Percentiles rank a stretch among this genome's conserved stretches.
phyloP scores from a whole-genome alignment of 192 early-diverging fungal genomes.

The Backusella australiensis region DNA sequence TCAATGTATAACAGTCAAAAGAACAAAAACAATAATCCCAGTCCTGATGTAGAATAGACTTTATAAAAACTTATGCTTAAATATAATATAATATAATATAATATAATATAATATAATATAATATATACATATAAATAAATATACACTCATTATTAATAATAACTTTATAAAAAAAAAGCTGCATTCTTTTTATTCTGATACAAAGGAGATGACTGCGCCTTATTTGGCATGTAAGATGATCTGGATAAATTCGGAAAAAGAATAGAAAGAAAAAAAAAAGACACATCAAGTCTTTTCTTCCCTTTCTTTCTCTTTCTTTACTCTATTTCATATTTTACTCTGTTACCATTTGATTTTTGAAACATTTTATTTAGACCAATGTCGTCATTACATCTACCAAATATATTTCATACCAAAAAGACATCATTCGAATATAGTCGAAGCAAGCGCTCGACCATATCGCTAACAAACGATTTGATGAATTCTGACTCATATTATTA shows the following conservation, averaged over 20 bases:
- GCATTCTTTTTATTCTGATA: not conserved
- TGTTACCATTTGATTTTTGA: not conserved
- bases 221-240: not conserved
- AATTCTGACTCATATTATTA: not conserved
- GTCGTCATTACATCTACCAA: not conserved
- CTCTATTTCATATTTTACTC: not conserved
- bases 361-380: not conserved
- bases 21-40: not conserved
- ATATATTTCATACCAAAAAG: not conserved
- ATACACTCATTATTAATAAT: not conserved
- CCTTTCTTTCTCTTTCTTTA: not conserved
- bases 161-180: not conserved
- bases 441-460: not conserved
- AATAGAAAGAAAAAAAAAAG: not conserved
- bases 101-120: not conserved
- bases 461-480: not conserved
- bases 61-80: not conserved
- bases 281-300: not conserved
- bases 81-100: not conserved
- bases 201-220: not conserved
- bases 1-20: constrained; percentile 33
- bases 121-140: too few species aligned
- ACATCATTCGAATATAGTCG: constrained; percentile 1
- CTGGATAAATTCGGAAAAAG: not conserved
- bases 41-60: not conserved